A percentile compares a stretch with the other conserved stretches of the same genome.
These are phyloP conservation scores for Canariomyces notabilis DNA, from an alignment of 2,329 filamentous ascomycete genomes.

Conservation along the genomic window DNA sequence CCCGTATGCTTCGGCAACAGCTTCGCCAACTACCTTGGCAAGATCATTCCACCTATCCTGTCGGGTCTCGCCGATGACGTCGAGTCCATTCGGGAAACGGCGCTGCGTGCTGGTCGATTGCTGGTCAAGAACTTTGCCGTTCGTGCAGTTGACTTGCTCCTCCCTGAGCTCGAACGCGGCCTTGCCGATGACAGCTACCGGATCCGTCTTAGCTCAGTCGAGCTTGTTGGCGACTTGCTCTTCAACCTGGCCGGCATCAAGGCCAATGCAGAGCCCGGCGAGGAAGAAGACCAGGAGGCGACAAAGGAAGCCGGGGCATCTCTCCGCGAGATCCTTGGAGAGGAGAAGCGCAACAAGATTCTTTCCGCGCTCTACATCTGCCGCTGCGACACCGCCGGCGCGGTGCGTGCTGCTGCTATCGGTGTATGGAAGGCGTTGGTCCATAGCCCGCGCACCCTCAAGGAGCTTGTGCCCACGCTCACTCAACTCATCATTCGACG, in stretches of 20 bases:
- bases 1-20: slow-evolving; percentile 98
- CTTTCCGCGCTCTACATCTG: slow-evolving; percentile 97
- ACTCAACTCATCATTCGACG: slow-evolving; percentile 92
- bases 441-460: slow-evolving; percentile 83
- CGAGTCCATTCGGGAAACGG: slow-evolving; percentile 95
- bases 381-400: slow-evolving; percentile 88
- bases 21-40: slow-evolving; percentile 91
- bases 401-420: slow-evolving; percentile 85
- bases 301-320: slow-evolving; percentile 85
- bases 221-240: slow-evolving; percentile 90
- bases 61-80: slow-evolving; percentile 92
- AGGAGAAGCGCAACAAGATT: slow-evolving; percentile 95
- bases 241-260: slow-evolving; percentile 97
- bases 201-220: slow-evolving; percentile 96
- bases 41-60: slow-evolving; percentile 92
- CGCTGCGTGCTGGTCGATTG: slow-evolving; percentile 84
- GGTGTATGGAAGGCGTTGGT: slow-evolving; percentile 96
- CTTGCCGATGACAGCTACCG: slow-evolving; percentile 96
- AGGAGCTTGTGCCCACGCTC: slow-evolving; percentile 90
- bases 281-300: slow-evolving; percentile 70
- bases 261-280: slow-evolving; percentile 68
- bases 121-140: slow-evolving; percentile 98
- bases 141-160: slow-evolving; percentile 84
- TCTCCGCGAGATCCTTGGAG: slow-evolving; percentile 88
- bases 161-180: slow-evolving; percentile 92